These are phyloP conservation scores for Hericium rajendrae DNA, from an alignment of 768 basidiomycete species.

Conservation along the genomic window DNA sequence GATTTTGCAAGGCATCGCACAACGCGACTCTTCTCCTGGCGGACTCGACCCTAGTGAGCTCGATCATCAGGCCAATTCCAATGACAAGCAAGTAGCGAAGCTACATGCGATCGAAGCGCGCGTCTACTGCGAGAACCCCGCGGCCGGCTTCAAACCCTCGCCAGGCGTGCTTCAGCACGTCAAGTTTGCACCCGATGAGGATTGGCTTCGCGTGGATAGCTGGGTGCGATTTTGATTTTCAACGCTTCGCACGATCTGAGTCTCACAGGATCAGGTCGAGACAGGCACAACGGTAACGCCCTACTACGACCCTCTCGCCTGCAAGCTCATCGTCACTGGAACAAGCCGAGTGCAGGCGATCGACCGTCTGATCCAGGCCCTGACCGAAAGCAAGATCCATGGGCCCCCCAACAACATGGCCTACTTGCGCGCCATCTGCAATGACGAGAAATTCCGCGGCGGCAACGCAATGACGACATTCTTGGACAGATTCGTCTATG, in stretches of 20 bases:
- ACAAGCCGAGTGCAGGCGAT: constrained; percentile 36
- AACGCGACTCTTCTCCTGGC: constrained; percentile 19
- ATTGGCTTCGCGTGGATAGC: constrained; percentile 53
- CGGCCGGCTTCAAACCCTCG: constrained; percentile 44
- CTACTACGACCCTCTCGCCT: constrained; percentile 48
- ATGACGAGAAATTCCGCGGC: constrained; percentile 26
- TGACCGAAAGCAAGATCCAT: constrained; percentile 32
- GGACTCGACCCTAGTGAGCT: constrained; percentile 10
- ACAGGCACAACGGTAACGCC: constrained; percentile 43
- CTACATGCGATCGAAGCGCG: constrained; percentile 45
- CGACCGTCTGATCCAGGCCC: constrained; percentile 27
- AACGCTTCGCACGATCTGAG: neutral
- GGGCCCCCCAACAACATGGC: constrained; percentile 55
- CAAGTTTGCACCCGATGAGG: constrained; percentile 20
- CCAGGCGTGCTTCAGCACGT: constrained; percentile 57
- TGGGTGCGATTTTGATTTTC: constrained; percentile 31
- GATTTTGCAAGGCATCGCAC: constrained; percentile 45
- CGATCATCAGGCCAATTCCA: neutral
- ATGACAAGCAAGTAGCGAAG: neutral
- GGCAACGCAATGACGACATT: constrained; percentile 42
- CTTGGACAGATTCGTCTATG: constrained; percentile 33
- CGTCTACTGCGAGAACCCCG: constrained; percentile 55
- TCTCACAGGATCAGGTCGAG: constrained; percentile 5
- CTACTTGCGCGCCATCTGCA: constrained; percentile 38
- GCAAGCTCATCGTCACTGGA: constrained; percentile 50